Evolutionary conservation across 768 basidiomycete species (phyloP), one percentile per base, ranked within the genome.

Genomic region (Zangia roseola): DNA sequence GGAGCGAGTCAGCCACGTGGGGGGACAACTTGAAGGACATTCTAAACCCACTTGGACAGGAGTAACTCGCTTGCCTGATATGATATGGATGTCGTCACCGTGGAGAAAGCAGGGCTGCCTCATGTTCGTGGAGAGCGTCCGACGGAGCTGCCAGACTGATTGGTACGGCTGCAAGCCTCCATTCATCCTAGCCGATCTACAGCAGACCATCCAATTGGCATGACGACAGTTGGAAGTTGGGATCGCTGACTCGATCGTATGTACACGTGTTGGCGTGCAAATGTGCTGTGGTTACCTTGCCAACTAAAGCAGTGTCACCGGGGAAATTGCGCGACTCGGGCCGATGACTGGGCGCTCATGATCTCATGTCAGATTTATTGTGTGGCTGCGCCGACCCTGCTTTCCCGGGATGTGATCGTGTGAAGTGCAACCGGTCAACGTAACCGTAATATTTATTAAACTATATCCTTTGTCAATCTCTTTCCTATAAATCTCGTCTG

Each of bases 101-200:
- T 38, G 38, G 10, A 43, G 55, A 53, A 57, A 54, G 56, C 37
- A 55, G 53, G 57, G 57, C 43, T 14, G 57, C 53, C 57, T 58
- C 57, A 53, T 56, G 45, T 21, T 10, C 16, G 12, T 30, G 12
- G 31, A 26, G 26, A 6, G 8, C 30, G 13, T 30, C 30, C 30
- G 30, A 30, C 30, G 30, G 30, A n/a, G n/a, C n/a, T n/a, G n/a
- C n/a, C n/a, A n/a, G n/a, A n/a, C n/a, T n/a, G n/a, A n/a, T n/a
- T n/a, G n/a, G n/a, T n/a, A n/a, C n/a, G n/a, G n/a, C n/a, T n/a
- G n/a, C n/a, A n/a, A n/a, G n/a, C n/a, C n/a, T n/a, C n/a, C n/a
- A n/a, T n/a, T n/a, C n/a, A n/a, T n/a, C n/a, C n/a, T n/a, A n/a
- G n/a, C n/a, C n/a, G n/a, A n/a, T n/a, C n/a, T n/a, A n/a, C n/a